Base-by-base conservation (phyloP, 768 basidiomycete genomes). In the Lentinula sp. region DNA sequence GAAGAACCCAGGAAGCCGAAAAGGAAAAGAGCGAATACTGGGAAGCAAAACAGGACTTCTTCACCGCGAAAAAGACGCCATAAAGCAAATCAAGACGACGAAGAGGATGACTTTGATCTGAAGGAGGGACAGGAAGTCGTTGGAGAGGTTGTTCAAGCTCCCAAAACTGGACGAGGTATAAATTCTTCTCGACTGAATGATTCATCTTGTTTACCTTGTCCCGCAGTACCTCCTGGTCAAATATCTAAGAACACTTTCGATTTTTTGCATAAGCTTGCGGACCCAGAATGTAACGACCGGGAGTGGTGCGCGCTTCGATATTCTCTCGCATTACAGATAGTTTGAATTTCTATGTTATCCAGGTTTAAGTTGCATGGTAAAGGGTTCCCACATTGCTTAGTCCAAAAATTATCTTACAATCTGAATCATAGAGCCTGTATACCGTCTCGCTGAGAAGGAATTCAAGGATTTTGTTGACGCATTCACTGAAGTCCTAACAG, bases 301-400 rank as follows among this genome's bases (percentile, higher is more conserved):
- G 81, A 87, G 74, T 92, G 93, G 93, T 91, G 60, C 62, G 80
- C 32, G 13, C 20, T 50, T 15, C 28, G 0, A 28, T 59, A 20
- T 51, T 49, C 16, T 33, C 10, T 13, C 12, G 41, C 23, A 15
- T 28, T 56, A 18, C 45, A 20, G 0, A 35, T 33, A 23, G 18
- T 6, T 52, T 4, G 23, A 48, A 45, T 13, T 59, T 50, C 43
- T 23, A 41, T 28, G 28, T 3, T 3, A 45, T 23, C n/a, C 58
- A 93, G 93, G 92, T 96, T 95, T 72, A 89, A 87, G 70, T 76
- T 90, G 18, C 84, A 93, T 66, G 89, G 90, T 88, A 60, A 55
- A 66, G 36, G 64, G 10, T 62, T 28, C 28, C 66, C 18, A 1
- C 9, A n/a, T 6, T 36, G 6, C 23, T 33, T 33, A n/a, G 2